Conservation (phyloP, 2,329 filamentous ascomycete genomes). For the Polytolypa hystricis region DNA sequence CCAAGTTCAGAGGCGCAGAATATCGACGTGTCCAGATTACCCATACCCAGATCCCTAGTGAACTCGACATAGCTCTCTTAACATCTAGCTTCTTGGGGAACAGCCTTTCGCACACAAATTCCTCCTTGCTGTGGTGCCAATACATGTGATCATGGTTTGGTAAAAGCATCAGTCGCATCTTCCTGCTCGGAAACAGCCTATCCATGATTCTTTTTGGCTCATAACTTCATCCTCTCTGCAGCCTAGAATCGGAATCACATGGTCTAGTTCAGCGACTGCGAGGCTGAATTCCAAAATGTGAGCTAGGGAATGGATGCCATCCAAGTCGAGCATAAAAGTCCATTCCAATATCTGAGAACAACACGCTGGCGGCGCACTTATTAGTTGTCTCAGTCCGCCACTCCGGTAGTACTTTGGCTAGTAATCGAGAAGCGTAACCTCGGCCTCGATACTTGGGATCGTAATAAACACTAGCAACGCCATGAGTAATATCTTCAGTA, state of each 20-base stretch:
- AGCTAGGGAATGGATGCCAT: constrained; percentile 14
- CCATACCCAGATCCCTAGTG: constrained; percentile 14
- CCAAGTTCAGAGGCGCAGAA: constrained; percentile 5
- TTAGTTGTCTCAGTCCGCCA: constrained; percentile 10
- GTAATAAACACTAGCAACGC: constrained; percentile 18
- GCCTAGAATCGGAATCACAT: neutral
- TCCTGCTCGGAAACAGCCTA: neutral
- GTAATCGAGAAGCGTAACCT: constrained; percentile 15
- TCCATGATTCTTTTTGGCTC: constrained; percentile 4
- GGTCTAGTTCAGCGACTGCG: neutral
- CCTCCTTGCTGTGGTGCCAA: constrained; percentile 17
- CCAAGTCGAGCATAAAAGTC: constrained; percentile 14
- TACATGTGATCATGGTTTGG: constrained; percentile 16
- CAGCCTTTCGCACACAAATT: constrained; percentile 13
- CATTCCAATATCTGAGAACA: constrained; percentile 18
- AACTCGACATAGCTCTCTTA: constrained; percentile 15
- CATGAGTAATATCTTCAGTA: constrained; percentile 15
- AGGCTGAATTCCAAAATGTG: constrained; percentile 13
- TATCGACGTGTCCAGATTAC: constrained; percentile 17
- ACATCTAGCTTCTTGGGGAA: constrained; percentile 9
- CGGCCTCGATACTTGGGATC: constrained; percentile 11
- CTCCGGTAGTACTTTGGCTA: constrained; percentile 10
- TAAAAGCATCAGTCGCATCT: constrained; percentile 11
- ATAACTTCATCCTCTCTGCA: constrained; percentile 8
- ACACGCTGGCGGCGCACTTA: constrained; percentile 12